Evolutionary conservation across 805 yeast species (phyloP).

Genomic region (Priceomyces haplophilus): DNA sequence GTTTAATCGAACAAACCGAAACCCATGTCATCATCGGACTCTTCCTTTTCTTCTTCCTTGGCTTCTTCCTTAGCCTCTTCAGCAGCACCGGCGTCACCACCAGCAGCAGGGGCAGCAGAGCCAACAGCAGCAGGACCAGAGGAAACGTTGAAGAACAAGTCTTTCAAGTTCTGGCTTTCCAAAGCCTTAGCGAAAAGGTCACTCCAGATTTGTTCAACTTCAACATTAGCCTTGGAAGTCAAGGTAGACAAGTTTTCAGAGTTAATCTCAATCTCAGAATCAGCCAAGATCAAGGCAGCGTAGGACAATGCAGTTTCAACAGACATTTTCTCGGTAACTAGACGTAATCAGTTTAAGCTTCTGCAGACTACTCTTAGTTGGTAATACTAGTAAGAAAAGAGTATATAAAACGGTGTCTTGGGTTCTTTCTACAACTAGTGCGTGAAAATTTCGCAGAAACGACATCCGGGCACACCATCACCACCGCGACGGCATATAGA

Average conservation of each 20-base stretch:
- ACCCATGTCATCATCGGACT: constrained; percentile 41
- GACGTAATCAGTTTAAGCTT: constrained; percentile 49
- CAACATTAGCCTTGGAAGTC: constrained; percentile 41
- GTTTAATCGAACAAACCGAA: constrained; percentile 45
- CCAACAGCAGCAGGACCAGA: constrained; percentile 43
- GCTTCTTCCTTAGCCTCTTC: constrained; percentile 29
- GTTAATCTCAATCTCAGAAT: constrained; percentile 45
- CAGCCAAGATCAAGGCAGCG: constrained; percentile 51
- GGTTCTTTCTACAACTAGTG: too few relatives aligned
- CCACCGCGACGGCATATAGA: too few relatives aligned
- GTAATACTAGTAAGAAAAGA: constrained; percentile 5
- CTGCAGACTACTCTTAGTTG: constrained; percentile 50
- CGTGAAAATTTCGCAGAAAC: constrained; percentile 1
- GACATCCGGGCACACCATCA: too few relatives aligned
- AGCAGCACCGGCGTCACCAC: constrained; percentile 32
- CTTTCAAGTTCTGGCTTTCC: constrained; percentile 46
- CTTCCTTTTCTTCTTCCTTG: constrained; percentile 36
- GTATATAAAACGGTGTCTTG: background rate
- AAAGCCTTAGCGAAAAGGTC: constrained; percentile 48
- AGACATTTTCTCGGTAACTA: constrained; percentile 41
- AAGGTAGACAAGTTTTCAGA: constrained; percentile 44
- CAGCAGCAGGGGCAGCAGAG: constrained; percentile 34
- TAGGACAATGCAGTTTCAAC: constrained; percentile 48
- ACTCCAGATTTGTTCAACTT: constrained; percentile 47
- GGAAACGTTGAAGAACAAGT: constrained; percentile 47